Evolutionary conservation across 345 rosid species (phyloP), one percentile per base, ranked within the genome.

Genomic region (Murraya koenigii): DNA sequence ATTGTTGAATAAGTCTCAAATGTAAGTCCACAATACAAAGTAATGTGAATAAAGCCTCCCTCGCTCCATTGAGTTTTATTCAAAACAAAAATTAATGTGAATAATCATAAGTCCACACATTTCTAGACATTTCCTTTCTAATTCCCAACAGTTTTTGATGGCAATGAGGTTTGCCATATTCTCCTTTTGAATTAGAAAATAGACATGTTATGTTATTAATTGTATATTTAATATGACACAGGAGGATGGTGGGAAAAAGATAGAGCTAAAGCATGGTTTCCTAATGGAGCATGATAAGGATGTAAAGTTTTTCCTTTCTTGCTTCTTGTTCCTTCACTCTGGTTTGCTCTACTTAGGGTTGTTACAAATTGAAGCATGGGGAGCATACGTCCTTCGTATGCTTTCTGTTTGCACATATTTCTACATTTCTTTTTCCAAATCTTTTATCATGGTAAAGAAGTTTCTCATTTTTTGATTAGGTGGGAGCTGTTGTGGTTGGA

Each of bases 401-500:
- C 32, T 1, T 32, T 52, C 23, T 64, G 69, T 14, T 38, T 59
- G 30, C 52, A 44, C 47, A 26, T 44, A 11, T 28, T 74, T 74
- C 52, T 25, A 41, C 28, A 23, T 73, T 7, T 52, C 58, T 58
- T 44, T 74, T 26, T 44, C 70, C 36, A 28, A 66, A 47, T 19
- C 13, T 74, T 74, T 7, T 47, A 19, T 78, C 49, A 19, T 39
- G 35, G 14, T 13, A 28, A 71, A 65, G 77, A 59, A 66, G 28
- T 84, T 69, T 66, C 49, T 72, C 80, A 75, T 73, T 72, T 82
- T 19, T 25, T 64, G 17, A 77, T n/a, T 81, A 91, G 99, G 99
- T 92, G 23, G 99, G 99, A 66, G 98, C 97, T 80, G 97, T 96
- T 75, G 99, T 94, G 59, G 97, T 94, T 84, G 98, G 99, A 77